Evolutionary conservation across 495 filamentous ascomycete species (phyloP).

Genomic region (Hypoxylon fragiforme): DNA sequence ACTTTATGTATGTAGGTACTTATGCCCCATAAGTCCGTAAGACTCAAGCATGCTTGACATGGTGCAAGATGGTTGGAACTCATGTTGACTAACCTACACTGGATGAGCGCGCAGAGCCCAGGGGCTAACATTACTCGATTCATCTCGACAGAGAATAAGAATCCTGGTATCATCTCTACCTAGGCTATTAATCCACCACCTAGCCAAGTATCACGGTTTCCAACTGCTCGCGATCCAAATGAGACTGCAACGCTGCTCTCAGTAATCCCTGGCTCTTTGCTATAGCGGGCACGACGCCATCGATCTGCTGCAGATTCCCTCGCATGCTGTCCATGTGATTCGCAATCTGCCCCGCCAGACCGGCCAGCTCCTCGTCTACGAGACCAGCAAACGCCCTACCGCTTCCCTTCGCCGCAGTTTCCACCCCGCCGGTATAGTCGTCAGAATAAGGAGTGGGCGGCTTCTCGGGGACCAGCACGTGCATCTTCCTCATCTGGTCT

Average conservation of each 20-base stretch:
- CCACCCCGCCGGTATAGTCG: constrained; percentile 21
- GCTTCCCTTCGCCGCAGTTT: constrained; percentile 8
- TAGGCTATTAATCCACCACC: constrained; percentile 1
- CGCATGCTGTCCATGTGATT: constrained; percentile 60
- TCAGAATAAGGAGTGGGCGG: constrained; percentile 4
- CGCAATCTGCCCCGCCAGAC: constrained; percentile 46
- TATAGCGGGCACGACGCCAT: constrained; percentile 48
- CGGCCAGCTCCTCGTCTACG: constrained; percentile 39
- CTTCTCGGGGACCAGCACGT: constrained; percentile 45
- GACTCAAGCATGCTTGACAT: too few relatives aligned
- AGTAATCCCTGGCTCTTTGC: constrained; percentile 48
- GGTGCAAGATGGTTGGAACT: too few relatives aligned
- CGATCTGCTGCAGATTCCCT: constrained; percentile 58
- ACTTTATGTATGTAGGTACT: too few relatives aligned
- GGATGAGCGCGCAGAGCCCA: too few relatives aligned
- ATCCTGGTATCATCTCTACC: too few relatives aligned
- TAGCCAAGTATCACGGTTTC: constrained; percentile 48
- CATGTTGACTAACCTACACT: too few relatives aligned
- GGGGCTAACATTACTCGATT: too few relatives aligned
- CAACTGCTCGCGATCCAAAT: constrained; percentile 49
- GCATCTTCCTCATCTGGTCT: constrained; percentile 43
- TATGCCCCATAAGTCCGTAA: too few relatives aligned
- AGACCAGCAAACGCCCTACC: constrained; percentile 40
- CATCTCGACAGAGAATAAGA: too few relatives aligned
- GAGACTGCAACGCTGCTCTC: constrained; percentile 45